Percentiles rank a stretch among this genome's conserved stretches.
These are phyloP conservation scores for Magnaporthales sp. DNA, from an alignment of 2,329 filamentous ascomycete genomes.

Conservation along the genomic window DNA sequence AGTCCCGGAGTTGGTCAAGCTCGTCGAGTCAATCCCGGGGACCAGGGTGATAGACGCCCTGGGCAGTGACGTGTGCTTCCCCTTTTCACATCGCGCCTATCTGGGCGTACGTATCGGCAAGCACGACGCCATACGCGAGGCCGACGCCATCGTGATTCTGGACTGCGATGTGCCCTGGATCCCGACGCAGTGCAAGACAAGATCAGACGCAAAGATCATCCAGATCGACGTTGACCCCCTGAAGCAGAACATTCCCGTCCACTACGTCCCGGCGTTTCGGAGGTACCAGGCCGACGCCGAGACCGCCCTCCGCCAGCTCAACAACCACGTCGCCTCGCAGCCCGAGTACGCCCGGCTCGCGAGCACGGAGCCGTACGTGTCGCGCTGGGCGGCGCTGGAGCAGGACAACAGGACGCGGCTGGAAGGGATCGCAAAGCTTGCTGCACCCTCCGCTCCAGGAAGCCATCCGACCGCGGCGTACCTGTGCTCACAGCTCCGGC, in stretches of 20 bases:
- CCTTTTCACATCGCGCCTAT: conserved; percentile 58
- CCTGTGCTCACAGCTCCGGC: conserved; percentile 25
- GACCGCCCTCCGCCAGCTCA: conserved; percentile 61
- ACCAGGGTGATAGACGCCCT: conserved; percentile 67
- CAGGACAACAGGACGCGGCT: too few relatives aligned
- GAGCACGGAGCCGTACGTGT: conserved; percentile 25
- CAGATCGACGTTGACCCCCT: conserved; percentile 59
- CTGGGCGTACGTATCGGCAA: conserved; percentile 64
- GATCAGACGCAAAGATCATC: conserved; percentile 43
- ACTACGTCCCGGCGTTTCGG: conserved; percentile 58
- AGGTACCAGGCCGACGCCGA: conserved; percentile 60
- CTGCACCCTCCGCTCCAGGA: too few relatives aligned
- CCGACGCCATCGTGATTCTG: conserved; percentile 76
- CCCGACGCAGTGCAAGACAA: conserved; percentile 60
- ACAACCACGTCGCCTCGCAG: conserved; percentile 48
- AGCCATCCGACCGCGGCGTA: conserved; percentile 51
- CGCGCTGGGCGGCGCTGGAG: too few relatives aligned
- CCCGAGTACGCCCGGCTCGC: conserved; percentile 26
- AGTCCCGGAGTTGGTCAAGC: conserved; percentile 51
- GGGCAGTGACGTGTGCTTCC: conserved; percentile 76
- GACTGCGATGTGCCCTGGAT: conserved; percentile 95
- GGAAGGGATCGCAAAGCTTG: too few relatives aligned
- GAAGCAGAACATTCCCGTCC: conserved; percentile 65
- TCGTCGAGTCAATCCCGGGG: conserved; percentile 60
- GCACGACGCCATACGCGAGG: conserved; percentile 65